Evolutionary conservation across 352 stramenopile species (phyloP).

Genomic region (Pythium dissimile): DNA sequence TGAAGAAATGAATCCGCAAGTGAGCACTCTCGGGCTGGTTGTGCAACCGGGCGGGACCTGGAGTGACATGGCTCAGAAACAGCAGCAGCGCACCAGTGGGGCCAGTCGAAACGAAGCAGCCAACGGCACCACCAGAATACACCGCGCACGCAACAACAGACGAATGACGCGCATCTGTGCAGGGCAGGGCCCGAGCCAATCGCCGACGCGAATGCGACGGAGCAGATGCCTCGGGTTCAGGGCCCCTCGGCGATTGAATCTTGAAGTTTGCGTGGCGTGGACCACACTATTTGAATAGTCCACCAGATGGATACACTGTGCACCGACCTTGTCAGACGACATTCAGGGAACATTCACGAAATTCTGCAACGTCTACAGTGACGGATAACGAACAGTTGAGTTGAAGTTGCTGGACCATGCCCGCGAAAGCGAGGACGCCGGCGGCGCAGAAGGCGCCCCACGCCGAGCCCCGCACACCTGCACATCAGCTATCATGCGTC

Average conservation of each 20-base stretch:
- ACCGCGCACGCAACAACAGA: not conserved
- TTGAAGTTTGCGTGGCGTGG: conserved; percentile 20
- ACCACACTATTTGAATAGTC: too few species aligned
- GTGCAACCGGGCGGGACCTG: too few species aligned
- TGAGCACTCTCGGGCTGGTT: too few species aligned
- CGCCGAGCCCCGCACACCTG: not conserved
- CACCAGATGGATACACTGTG: too few species aligned
- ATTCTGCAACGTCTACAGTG: not conserved
- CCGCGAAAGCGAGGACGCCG: not conserved
- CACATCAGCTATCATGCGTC: not conserved
- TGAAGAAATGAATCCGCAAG: too few species aligned
- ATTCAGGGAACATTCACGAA: conserved; percentile 11
- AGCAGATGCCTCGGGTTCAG: conserved; percentile 14
- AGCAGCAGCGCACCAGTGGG: too few species aligned
- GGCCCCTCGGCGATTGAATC: conserved; percentile 16
- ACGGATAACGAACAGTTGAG: conserved; percentile 3
- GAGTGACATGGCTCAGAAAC: too few species aligned
- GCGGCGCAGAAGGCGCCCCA: not conserved
- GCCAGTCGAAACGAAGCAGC: not conserved
- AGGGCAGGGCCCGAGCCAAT: conserved; percentile 3
- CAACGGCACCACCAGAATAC: conserved; percentile 4
- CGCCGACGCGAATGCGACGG: conserved; percentile 11
- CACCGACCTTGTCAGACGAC: conserved; percentile 10
- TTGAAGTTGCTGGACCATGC: conserved; percentile 6
- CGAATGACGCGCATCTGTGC: not conserved